phyloP scores from a whole-genome alignment of 192 early-diverging fungal species.

The Rhizophagus clarus region DNA sequence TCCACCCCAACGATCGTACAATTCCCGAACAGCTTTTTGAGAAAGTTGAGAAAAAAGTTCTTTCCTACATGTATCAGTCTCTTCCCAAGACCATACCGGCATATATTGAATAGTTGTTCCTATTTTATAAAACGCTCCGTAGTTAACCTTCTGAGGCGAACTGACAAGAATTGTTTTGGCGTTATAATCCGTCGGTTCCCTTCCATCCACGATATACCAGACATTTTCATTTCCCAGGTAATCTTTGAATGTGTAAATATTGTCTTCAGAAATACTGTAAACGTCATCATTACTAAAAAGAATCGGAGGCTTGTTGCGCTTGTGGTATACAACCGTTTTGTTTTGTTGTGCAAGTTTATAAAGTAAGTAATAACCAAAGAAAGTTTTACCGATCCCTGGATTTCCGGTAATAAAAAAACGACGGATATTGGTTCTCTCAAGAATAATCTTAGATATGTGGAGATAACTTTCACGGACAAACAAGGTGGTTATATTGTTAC shows the following conservation, averaged over 20 bases:
- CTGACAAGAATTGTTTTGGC: too few relatives aligned
- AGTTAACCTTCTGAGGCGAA: neutral
- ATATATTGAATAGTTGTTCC: conserved; percentile 7
- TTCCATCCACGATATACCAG: too few relatives aligned
- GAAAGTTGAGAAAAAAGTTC: neutral
- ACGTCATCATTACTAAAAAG: too few relatives aligned
- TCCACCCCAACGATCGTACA: too few relatives aligned
- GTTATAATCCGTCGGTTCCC: neutral
- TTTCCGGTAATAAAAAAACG: conserved; percentile 5
- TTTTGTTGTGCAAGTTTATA: too few relatives aligned
- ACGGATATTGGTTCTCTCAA: neutral
- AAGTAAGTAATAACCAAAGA: too few relatives aligned
- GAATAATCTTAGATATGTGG: conserved; percentile 17
- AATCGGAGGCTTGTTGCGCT: too few relatives aligned
- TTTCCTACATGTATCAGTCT: neutral
- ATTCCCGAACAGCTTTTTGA: neutral
- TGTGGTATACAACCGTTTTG: too few relatives aligned
- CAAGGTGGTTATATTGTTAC: too few relatives aligned
- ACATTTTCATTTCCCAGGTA: too few relatives aligned
- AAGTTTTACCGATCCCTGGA: neutral
- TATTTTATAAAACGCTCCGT: neutral
- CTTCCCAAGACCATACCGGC: conserved; percentile 7
- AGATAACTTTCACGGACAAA: conserved; percentile 23
- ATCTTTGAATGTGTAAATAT: too few relatives aligned
- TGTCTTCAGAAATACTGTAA: too few relatives aligned